Base-by-base conservation (phyloP, 768 basidiomycete genomes). In the Psilocybe subaeruginosa region DNA sequence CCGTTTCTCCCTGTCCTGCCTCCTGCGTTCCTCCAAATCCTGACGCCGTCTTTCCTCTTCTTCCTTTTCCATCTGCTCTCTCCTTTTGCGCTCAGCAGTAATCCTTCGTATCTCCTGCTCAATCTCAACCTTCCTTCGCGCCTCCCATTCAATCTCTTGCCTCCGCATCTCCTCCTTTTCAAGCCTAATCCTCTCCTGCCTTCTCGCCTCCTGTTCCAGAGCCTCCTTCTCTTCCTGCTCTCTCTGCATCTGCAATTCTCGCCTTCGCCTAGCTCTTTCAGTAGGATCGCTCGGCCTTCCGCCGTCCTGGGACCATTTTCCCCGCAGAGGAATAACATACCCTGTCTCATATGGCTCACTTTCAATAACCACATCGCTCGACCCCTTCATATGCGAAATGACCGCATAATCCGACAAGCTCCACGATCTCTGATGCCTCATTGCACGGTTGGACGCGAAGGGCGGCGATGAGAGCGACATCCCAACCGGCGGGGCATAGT, bases 1-100 rank as follows among this genome's bases (percentile, higher is more conserved):
- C 52, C 86, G 70, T 35, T 82, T 76, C 66, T 83, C 78, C 58
- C 82, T 76, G 17, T 82, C 84, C 19, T 72, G 45, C 51, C 75
- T 75, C 66, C 76, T 85, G 63, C 76, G 79, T 62, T 82, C 79
- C 65, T 76, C 80, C n/a, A 85, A 70, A 57, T 85, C 81, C 45
- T 56, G 65, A 9, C 69, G 71, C 46, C 74, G 78, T 37, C 70
- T 68, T 51, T 85, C 81, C 53, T 89, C 87, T 53, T 78, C 76
- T 46, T 78, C 77, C 64, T 73, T 72, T 64, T 81, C 81, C 63
- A 75, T 49, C 61, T 71, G 66, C 54, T 76, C 80, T 64, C 66
- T 79, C 68, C 71, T 68, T 66, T 72, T 76, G 54, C 75, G 76
- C 64, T 76, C 76, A 46, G 65, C 71, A 57, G 72, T 72, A 57